Evolutionary conservation across 768 basidiomycete genomes (phyloP).

Genomic region (Tricholoma bakamatsutake): DNA sequence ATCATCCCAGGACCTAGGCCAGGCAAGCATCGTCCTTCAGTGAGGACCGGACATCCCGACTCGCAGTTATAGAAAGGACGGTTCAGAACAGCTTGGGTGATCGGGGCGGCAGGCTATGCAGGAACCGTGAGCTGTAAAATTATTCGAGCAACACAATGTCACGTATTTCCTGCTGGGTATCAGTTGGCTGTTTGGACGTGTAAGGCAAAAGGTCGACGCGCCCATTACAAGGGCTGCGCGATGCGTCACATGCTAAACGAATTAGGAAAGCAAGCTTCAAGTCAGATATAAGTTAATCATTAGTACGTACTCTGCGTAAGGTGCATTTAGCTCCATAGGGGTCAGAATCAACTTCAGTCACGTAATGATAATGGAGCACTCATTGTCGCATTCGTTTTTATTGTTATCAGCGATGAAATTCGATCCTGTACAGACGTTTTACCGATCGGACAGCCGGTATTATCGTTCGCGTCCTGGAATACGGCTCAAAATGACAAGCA

Average conservation of each 20-base stretch:
- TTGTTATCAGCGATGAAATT: slow-evolving; percentile 72
- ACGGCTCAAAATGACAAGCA: too few relatives aligned
- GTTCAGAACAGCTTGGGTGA: slow-evolving; percentile 77
- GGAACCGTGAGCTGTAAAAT: slow-evolving; percentile 56
- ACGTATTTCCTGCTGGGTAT: slow-evolving; percentile 74
- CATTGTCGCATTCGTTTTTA: slow-evolving; percentile 82
- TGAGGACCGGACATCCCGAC: slow-evolving; percentile 61
- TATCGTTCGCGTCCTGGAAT: slow-evolving; percentile 58
- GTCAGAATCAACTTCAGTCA: slow-evolving; percentile 5
- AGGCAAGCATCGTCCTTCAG: slow-evolving; percentile 68
- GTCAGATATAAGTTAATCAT: too few relatives aligned
- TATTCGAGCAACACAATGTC: slow-evolving; percentile 64
- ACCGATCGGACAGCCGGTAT: slow-evolving; percentile 47
- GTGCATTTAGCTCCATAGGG: slow-evolving; percentile 82
- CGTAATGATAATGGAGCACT: slow-evolving; percentile 21
- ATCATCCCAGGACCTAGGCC: slow-evolving; percentile 65
- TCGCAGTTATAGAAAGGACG: slow-evolving; percentile 64
- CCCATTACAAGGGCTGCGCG: slow-evolving; percentile 53
- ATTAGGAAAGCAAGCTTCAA: neutral
- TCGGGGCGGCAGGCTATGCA: slow-evolving; percentile 83
- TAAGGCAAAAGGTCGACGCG: slow-evolving; percentile 63
- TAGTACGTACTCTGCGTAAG: too few relatives aligned
- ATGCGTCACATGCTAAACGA: slow-evolving; percentile 53
- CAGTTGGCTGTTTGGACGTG: slow-evolving; percentile 60
- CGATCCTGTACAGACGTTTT: slow-evolving; percentile 64